Base-by-base conservation (phyloP, 345 rosid genomes). In the Sonneratia alba region DNA sequence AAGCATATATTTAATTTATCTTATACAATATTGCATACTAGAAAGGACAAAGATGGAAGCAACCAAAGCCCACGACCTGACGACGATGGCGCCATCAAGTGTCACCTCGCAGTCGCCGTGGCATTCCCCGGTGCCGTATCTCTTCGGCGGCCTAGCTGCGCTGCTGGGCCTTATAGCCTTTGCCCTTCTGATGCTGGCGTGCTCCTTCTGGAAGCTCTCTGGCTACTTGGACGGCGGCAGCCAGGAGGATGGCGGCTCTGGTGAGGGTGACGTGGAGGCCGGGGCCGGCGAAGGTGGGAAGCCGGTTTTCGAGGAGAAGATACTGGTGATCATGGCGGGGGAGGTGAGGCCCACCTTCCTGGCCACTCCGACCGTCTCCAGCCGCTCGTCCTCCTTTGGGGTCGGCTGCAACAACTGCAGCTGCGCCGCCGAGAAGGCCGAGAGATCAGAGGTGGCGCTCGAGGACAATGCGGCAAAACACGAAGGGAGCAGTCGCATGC, bases 261-360 rank as follows among this genome's bases (percentile, higher is more conserved):
- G 73, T 7, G 88, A 86, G 3, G 74, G 84, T 19, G 98, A 93
- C 76, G 74, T 91, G 47, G 98, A 94, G 27, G 85, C 84, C 0
- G 97, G 87, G 32, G 78, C 74, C 8, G 78, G 68, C 1, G 78
- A 66, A 0, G 81, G 80, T 1, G 79, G 53, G 0, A 53, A 59
- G 36, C 9, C 68, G 11, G 83, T 71, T 43, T 76, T 83, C 70
- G 92, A 90, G 59, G 96, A 89, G 82, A 91, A 90, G 84, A 75
- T 91, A 13, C 74, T 91, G 76, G 98, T 94, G 51, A 88, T 94
- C 48, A 94, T 94, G 97, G 97, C 98, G 0, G 98, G 97, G 3
- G 80, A 94, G 73, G 81, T 79, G 15, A 94, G 90, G 71, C 97
- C 98, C 0, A 89, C 93, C 22, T 84, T 82, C 82, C 71, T 94